Evolutionary conservation across 2,329 filamentous ascomycete genomes (phyloP).

Genomic region (Macrophomina pseudophaseolina): DNA sequence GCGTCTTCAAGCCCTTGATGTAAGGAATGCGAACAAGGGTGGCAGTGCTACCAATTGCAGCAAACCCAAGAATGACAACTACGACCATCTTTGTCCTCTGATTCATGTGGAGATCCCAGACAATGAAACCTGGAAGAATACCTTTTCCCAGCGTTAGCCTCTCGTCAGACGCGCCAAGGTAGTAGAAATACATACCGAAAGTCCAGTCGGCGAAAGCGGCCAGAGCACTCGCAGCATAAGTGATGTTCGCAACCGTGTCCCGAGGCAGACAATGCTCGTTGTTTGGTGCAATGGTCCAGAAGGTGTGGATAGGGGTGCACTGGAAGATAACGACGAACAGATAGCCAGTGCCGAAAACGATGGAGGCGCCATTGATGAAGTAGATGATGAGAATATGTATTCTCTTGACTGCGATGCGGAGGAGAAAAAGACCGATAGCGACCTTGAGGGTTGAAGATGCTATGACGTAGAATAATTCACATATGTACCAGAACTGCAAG

Average conservation of each 20-base stretch:
- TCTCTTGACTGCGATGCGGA: conserved; percentile 55
- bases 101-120: conserved; percentile 63
- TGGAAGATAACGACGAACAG: conserved; percentile 60
- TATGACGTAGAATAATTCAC: conserved; percentile 60
- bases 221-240: conserved; percentile 45
- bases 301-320: conserved; percentile 58
- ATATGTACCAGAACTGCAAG: conserved; percentile 58
- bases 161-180: background rate
- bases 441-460: conserved; percentile 56
- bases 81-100: conserved; percentile 57
- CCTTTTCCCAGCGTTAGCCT: conserved; percentile 27
- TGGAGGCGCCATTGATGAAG: conserved; percentile 52
- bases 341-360: conserved; percentile 54
- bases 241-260: conserved; percentile 57
- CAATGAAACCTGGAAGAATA: conserved; percentile 52
- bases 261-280: conserved; percentile 49
- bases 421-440: conserved; percentile 59
- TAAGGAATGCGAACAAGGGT: conserved; percentile 55
- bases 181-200: conserved; percentile 28
- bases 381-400: conserved; percentile 55
- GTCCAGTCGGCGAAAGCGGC: conserved; percentile 42
- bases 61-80: conserved; percentile 59
- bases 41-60: conserved; percentile 56
- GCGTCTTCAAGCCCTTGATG: conserved; percentile 44
- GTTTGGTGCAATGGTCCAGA: conserved; percentile 53